Conservation (phyloP, 495 filamentous ascomycete species). For the Penicillium daleae region DNA sequence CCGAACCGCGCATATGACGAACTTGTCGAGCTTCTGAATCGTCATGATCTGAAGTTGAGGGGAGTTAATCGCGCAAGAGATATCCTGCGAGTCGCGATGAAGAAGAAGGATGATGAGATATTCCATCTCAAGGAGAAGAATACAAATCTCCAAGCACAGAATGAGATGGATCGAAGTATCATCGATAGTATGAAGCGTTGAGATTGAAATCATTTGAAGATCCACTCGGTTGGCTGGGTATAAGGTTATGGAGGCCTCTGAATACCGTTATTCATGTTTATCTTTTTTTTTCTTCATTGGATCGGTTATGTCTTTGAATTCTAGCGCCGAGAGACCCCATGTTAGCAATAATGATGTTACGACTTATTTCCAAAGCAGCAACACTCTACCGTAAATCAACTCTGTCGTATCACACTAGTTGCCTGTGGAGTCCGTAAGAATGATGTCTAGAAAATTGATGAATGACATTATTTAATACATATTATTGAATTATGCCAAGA, state of each 20-base stretch:
- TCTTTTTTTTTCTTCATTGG: not conserved
- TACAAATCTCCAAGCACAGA: constrained; percentile 35
- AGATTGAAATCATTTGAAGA: not conserved
- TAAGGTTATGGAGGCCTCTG: not conserved
- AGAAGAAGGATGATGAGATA: constrained; percentile 63
- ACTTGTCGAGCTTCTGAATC: constrained; percentile 54
- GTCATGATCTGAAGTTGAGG: constrained; percentile 56
- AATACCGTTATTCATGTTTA: not conserved
- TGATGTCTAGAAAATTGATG: not conserved
- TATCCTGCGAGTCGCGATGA: constrained; percentile 60
- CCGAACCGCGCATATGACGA: constrained; percentile 42
- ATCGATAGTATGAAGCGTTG: constrained; percentile 33
- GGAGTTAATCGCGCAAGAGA: constrained; percentile 67
- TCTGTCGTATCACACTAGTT: not conserved
- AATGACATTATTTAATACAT: not conserved
- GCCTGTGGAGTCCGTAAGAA: too few relatives aligned
- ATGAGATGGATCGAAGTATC: constrained; percentile 48
- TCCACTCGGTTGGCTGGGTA: not conserved
- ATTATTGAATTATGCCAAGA: not conserved
- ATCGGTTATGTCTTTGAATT: not conserved
- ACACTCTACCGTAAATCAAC: not conserved
- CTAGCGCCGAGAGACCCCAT: not conserved
- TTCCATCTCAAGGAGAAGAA: constrained; percentile 58
- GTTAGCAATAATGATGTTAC: not conserved
- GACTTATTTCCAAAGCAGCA: not conserved